Evolutionary conservation across 2,329 filamentous ascomycete genomes (phyloP).

Genomic region (Apiospora sp.): DNA sequence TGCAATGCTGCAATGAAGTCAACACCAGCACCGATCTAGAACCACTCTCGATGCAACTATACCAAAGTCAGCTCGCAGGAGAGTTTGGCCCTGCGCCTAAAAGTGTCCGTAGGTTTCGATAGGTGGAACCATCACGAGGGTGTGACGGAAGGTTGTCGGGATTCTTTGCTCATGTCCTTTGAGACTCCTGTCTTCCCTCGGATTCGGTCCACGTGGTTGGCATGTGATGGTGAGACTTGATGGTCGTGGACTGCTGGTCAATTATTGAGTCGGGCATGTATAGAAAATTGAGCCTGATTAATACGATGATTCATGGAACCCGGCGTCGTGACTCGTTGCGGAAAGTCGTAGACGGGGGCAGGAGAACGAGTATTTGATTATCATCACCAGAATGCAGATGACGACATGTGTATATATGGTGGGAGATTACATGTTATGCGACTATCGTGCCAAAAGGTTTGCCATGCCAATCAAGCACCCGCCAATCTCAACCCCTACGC

Average conservation of each 20-base stretch:
- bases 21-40: background rate
- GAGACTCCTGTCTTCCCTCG: background rate
- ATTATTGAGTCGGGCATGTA: background rate
- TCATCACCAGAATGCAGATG: background rate
- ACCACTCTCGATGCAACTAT: background rate
- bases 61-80: background rate
- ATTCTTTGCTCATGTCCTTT: background rate
- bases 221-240: constrained; percentile 1
- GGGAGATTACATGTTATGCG: background rate
- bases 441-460: background rate
- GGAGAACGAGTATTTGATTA: background rate
- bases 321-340: background rate
- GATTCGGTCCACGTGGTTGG: background rate
- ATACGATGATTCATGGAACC: background rate
- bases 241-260: background rate
- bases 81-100: constrained; percentile 20
- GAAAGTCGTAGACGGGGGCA: background rate
- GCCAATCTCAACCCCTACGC: background rate
- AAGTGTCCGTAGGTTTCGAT: background rate
- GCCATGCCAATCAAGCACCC: background rate
- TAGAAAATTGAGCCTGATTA: background rate
- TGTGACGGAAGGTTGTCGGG: constrained; percentile 13
- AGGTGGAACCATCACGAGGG: background rate
- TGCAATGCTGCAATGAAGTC: background rate
- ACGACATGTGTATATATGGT: background rate